These are phyloP conservation scores for Monsonia emarginata DNA, from an alignment of 441 rosid genomes.

Conservation along the genomic window DNA sequence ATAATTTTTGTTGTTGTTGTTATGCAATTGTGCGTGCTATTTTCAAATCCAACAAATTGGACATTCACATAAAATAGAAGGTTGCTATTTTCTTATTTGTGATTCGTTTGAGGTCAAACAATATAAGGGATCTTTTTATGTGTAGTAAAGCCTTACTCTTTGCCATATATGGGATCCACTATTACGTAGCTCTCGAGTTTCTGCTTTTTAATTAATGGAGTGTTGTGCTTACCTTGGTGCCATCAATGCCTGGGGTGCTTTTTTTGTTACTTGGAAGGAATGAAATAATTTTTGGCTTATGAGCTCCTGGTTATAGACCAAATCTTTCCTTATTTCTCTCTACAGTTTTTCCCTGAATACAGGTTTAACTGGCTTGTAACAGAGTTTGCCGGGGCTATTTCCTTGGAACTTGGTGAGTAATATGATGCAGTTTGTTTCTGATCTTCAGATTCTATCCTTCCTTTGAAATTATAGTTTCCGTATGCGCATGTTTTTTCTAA, in stretches of 20 bases:
- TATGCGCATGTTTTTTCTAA: no score
- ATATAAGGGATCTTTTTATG: background rate
- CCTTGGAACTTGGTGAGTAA: conserved; percentile 72
- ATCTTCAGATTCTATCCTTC: background rate
- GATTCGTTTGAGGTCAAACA: background rate
- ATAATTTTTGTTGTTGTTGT: background rate
- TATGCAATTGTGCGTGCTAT: no score
- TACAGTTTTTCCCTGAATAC: conserved; percentile 69
- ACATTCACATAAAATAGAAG: background rate
- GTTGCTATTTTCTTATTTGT: background rate
- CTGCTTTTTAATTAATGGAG: background rate
- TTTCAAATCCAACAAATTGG: no score
- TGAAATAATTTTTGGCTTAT: no score
- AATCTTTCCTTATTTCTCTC: conserved; percentile 13
- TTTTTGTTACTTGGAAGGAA: no score
- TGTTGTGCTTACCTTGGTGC: background rate
- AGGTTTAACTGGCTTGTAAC: conserved; percentile 67
- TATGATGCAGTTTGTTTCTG: background rate
- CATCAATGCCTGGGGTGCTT: background rate
- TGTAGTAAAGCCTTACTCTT: background rate
- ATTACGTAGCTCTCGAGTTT: background rate
- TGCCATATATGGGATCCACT: background rate
- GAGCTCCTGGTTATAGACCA: background rate
- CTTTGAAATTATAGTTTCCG: no score
- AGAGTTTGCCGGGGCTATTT: conserved; percentile 53